Evolutionary conservation across 345 rosid species (phyloP).

Genomic region (Orychophragmus violaceus): DNA sequence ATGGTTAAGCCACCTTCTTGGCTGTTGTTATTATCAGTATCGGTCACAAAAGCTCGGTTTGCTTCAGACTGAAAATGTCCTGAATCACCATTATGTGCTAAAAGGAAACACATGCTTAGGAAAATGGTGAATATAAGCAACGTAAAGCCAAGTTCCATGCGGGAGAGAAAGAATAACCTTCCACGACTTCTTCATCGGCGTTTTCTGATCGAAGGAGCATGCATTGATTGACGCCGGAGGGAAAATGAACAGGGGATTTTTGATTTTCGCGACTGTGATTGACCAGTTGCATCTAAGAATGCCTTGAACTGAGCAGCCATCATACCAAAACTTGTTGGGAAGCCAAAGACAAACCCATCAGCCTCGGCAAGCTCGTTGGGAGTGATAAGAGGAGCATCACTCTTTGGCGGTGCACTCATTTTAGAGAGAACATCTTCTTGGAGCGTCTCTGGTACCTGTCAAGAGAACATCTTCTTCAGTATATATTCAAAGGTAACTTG

Average conservation of each 20-base stretch:
- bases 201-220: slow-evolving; percentile 31
- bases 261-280: too few species aligned
- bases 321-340: slow-evolving; percentile 98
- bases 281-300: slow-evolving; percentile 85
- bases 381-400: slow-evolving; percentile 63
- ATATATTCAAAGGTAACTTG: neutral
- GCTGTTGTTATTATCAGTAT: too few species aligned
- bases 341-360: slow-evolving; percentile 82
- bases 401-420: slow-evolving; percentile 88
- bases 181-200: slow-evolving; percentile 33
- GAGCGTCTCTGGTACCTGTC: slow-evolving; percentile 83
- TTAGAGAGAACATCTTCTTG: slow-evolving; percentile 72
- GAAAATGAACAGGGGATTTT: slow-evolving; percentile 39
- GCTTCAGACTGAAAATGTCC: too few species aligned
- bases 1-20: too few species aligned
- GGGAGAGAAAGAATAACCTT: slow-evolving; percentile 35
- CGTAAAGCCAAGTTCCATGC: neutral
- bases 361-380: slow-evolving; percentile 78
- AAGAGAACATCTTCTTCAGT: neutral
- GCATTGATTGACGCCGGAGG: slow-evolving; percentile 36
- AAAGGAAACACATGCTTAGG: slow-evolving; percentile 4
- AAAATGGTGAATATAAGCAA: neutral
- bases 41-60: too few species aligned
- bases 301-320: slow-evolving; percentile 97
- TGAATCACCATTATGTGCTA: too few species aligned